These are phyloP conservation scores for Salisapilia sapeloensis DNA, from an alignment of 352 stramenopile genomes.

Conservation along the genomic window DNA sequence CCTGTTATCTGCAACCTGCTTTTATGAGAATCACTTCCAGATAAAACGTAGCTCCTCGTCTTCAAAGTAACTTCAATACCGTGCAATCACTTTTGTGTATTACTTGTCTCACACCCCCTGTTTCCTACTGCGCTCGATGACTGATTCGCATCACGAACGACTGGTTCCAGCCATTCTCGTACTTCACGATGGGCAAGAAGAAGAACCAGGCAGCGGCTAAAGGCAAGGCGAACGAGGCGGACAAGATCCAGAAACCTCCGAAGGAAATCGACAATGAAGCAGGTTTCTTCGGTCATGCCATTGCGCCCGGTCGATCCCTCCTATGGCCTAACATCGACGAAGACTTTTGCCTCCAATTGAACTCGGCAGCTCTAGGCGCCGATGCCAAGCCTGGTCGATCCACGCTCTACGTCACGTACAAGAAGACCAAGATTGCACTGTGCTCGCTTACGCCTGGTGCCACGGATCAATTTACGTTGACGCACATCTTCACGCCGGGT, in stretches of 20 bases:
- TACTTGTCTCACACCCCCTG: too few relatives aligned
- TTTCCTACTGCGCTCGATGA: too few relatives aligned
- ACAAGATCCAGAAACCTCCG: conserved; percentile 1
- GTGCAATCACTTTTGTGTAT: too few relatives aligned
- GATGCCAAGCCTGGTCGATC: conserved; percentile 35
- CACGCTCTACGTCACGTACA: conserved; percentile 51
- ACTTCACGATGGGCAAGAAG: conserved; percentile 2
- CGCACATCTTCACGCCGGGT: conserved; percentile 59
- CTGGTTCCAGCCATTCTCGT: too few relatives aligned
- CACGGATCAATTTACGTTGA: conserved; percentile 59
- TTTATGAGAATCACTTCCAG: too few relatives aligned
- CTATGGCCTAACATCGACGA: conserved; percentile 52
- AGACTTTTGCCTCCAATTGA: conserved; percentile 63
- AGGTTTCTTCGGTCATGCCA: conserved; percentile 62
- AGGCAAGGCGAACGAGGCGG: conserved; percentile 1
- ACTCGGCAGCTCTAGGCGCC: conserved; percentile 45
- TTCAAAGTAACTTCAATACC: too few relatives aligned
- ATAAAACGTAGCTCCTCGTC: too few relatives aligned
- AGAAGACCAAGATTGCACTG: conserved; percentile 54
- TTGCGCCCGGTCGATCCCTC: conserved; percentile 47
- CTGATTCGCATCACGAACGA: too few relatives aligned
- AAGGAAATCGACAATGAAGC: conserved; percentile 31
- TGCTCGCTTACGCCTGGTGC: conserved; percentile 47
- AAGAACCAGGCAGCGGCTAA: conserved; percentile 2
- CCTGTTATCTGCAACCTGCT: too few relatives aligned